Evolutionary conservation across 208 protist species (phyloP), one percentile per base, ranked within the genome.

Genomic region (Leishmania lainsoni): DNA sequence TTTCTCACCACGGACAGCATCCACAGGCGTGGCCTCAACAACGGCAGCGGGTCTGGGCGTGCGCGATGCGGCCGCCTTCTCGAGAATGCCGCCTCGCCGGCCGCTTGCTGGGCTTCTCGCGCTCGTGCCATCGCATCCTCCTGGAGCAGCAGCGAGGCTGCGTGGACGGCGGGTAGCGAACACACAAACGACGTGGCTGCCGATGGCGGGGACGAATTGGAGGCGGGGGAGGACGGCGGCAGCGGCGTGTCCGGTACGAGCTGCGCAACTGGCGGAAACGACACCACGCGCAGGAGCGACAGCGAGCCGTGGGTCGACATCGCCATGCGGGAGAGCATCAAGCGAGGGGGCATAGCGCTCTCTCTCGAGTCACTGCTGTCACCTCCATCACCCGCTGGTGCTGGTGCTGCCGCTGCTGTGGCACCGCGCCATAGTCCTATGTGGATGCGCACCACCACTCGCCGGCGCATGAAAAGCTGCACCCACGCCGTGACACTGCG

Each of bases 201-300:
- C 74, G 54, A 9, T 12, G 14, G 14, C 20, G 5, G 16, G 16
- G 66, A 45, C 20, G 39, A 35, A 20, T 26, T 22, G 39, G 66
- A 16, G n/a, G 14, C 32, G 42, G 66, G 9, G 39, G 66, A n/a
- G 39, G 66, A n/a, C 59, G 59, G 20, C 59, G n/a, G 81, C 48
- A 77, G 12, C 9, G 45, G 22, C 4, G 35, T 35, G 66, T 56
- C 26, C 51, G 52, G 32, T 22, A n/a, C 39, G 1, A 71, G 29
- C 12, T 87, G 78, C n/a, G 76, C 78, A 12, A 86, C 77, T 0
- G 86, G 76, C 0, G 86, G 86, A 69, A 87, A 90, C 0, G 86
- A 90, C 3, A 90, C 42, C 6, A 90, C 52, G 14, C 87, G 76
- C 61, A 90, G 71, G 0, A 78, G 29, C 12, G 74, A 58, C 2